Conservation (phyloP, 2,329 filamentous ascomycete genomes). For the Sarocladiaceae sp. region DNA sequence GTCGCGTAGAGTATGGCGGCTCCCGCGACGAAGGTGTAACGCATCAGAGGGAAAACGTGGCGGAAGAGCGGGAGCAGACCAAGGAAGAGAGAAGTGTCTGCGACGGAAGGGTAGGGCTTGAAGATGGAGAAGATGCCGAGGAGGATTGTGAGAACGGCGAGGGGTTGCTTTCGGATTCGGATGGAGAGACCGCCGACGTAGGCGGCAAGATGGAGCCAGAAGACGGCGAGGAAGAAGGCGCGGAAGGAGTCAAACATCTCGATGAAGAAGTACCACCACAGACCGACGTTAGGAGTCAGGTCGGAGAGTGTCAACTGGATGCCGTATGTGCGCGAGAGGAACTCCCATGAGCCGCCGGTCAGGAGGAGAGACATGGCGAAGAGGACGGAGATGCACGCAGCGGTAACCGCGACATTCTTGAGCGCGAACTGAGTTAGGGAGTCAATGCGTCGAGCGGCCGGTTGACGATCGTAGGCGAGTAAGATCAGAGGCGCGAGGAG, state of each 20-base stretch:
- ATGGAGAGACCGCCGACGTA: slow-evolving; percentile 86
- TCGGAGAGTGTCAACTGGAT: slow-evolving; percentile 89
- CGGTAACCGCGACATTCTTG: slow-evolving; percentile 48
- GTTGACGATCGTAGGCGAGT: slow-evolving; percentile 69
- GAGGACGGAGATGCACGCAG: slow-evolving; percentile 53
- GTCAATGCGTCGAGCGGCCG: slow-evolving; percentile 22
- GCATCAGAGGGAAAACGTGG: slow-evolving; percentile 91
- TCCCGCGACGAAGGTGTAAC: slow-evolving; percentile 84
- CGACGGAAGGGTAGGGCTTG: slow-evolving; percentile 93
- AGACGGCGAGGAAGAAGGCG: slow-evolving; percentile 94
- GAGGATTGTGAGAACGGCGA: slow-evolving; percentile 80
- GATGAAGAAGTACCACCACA: slow-evolving; percentile 99
- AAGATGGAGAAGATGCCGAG: slow-evolving; percentile 91
- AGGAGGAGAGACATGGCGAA: slow-evolving; percentile 69
- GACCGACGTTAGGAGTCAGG: slow-evolving; percentile 86
- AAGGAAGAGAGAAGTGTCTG: slow-evolving; percentile 83
- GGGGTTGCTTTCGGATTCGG: slow-evolving; percentile 76
- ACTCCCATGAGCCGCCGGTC: slow-evolving; percentile 78
- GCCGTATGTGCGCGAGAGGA: slow-evolving; percentile 84
- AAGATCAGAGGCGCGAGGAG: slow-evolving; percentile 79
- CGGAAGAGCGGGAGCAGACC: slow-evolving; percentile 78
- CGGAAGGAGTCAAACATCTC: slow-evolving; percentile 99
- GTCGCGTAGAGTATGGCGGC: slow-evolving; percentile 82
- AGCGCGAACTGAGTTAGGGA: slow-evolving; percentile 47
- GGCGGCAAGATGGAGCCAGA: slow-evolving; percentile 90